Evolutionary conservation across 305 asterid species (phyloP), one percentile per base, ranked within the genome.

Genomic region (Rubia peregrina): DNA sequence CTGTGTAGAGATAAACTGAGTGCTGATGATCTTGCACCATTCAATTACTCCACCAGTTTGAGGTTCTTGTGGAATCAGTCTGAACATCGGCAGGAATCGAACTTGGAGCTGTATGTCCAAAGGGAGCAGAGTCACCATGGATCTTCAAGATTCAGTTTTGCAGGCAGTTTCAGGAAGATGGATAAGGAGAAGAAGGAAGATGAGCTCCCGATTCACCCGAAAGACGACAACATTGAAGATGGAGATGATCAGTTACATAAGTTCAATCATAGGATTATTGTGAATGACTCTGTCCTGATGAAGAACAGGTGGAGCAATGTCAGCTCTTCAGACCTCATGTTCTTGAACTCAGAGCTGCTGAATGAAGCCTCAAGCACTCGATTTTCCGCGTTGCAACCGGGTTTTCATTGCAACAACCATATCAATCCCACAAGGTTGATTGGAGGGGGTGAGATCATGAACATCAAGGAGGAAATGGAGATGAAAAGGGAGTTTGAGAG

Each of bases 271-370:
- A 84, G 55, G 80, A 83, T 90, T 62, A 73, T 85, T 43, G 84
- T 80, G 0, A 83, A 92, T 8, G 91, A 85, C 75, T 85, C 80
- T 22, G 83, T 87, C 1, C 73, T 78, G 67, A 59, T 70, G 24
- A 88, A 83, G 85, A 81, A 78, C 56, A 85, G 97, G 8, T 92
- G 98, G 98, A 90, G 95, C 65, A 89, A 85, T 68, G 84, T 88
- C 38, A 88, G 80, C 72, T 82, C 88, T 42, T 85, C 92, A 0
- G 95, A 88, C 82, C 59, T 90, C 7, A 73, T 90, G 76, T 82
- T 87, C 51, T 70, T 90, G 87, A 88, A 71, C 56, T 82, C 88
- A 3, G 87, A 88, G 68, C 83, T 88, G 90, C 80, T 90, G 63
- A 78, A 72, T 65, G 74, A 48, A 26, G 21, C 76, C 38, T 81